Evolutionary conservation across 2,329 filamentous ascomycete species (phyloP), one percentile per base, ranked within the genome.

Genomic region (Dactylella cylindrospora): DNA sequence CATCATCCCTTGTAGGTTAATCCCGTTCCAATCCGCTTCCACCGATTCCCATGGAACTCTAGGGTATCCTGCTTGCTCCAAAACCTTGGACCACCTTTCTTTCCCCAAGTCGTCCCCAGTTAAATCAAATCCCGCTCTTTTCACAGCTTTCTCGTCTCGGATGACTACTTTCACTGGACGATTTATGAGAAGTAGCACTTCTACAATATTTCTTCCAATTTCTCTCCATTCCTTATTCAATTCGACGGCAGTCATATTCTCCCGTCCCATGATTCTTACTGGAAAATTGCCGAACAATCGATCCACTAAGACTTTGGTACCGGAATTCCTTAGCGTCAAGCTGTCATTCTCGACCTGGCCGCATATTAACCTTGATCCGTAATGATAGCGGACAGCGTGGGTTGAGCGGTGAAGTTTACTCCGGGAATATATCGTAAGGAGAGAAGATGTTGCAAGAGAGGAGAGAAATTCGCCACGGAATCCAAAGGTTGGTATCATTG

Each of bases 381-480:
- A 69, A 9, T 66, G 59, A 20, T 65, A 65, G 2, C 66, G 57
- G 7, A 64, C 46, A 3, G 53, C 61, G 28, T 66, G 52, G 1
- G 67, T 69, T 1, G 81, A 82, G 6, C 79, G 73, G 70, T 85
- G 74, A 15, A 76, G 70, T 47, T 76, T 72, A 68, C 88, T 83
- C 65, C 80, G 84, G 10, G 93, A 96, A 0, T 82, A 83, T 41
- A 98, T 78, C 1, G 82, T 83, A 9, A 97, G 70, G 15, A 96
- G 73, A 0, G 90, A 91, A 33, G 96, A 74, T 0, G 84, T 80
- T 7, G 84, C 83, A 10, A 96, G 73, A 0, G 87, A 88, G 9
- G 88, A 81, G 51, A 98, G 73, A 26, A 67, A 66, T 31, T 66
- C 65, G 15, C 68, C 68, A 2, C 66, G 64, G 15, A 47, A 64